Base-by-base conservation (phyloP, 2,329 filamentous ascomycete species). In the Fusarium albosuccineum region DNA sequence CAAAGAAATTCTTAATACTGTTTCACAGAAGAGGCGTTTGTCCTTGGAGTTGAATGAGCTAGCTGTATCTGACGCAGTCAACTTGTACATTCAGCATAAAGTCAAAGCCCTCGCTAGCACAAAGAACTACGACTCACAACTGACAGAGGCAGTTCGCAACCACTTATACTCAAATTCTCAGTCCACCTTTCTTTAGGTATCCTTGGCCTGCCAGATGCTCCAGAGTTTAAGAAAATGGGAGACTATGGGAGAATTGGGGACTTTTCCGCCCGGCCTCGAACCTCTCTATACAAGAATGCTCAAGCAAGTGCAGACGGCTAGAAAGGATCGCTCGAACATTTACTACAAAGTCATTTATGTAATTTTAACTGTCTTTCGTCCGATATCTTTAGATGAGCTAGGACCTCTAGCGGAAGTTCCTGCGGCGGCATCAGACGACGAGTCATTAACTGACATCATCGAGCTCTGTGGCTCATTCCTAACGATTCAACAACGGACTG, bases 271-370 rank as follows among this genome's bases (percentile, higher is more conserved):
- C 2, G 78, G 78, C 1, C 75, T 83, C 1, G 46, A 79, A 29
- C 6, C 61, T 3, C 61, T 83, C 3, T 84, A 84, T 56, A 6
- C 61, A 3, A 71, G 72, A 11, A 83, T 83, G 79, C 70, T 82
- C 27, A 36, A 66, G 0, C 70, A 76, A 13, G 77, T 83, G 9
- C 83, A 4, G 9, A 60, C 0, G 5, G 36, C 22, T 4, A 22
- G 22, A 22, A 22, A 39, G 13, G 80, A 84, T 60, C 54, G 82
- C 16, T 40, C 39, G 2, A 44, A 40, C 48, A 40, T 80, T 10
- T 46, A 68, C 30, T 6, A 17, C 66, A 14, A 14, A 16, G 8
- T 39, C 13, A 14, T 39, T 7, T 14, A 2, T 7, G 36, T 39
- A 14, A 16, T 16, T 11, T 6, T 16, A 14, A 16, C n/a, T 7